These are phyloP conservation scores for Mycena galopus DNA, from an alignment of 768 basidiomycete genomes.

Conservation along the genomic window DNA sequence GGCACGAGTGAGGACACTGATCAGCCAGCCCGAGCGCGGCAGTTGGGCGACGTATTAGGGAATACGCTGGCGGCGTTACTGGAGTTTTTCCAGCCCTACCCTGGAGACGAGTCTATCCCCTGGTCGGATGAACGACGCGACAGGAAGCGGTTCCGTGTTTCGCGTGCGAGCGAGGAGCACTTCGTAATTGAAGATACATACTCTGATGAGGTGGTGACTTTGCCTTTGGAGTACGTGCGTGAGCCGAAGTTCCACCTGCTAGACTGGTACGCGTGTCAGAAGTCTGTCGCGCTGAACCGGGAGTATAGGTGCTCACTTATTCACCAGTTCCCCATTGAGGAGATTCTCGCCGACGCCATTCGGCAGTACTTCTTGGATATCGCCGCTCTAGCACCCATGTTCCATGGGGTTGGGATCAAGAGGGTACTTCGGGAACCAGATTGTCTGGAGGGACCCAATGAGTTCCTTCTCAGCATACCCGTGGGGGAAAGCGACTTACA, in stretches of 20 bases:
- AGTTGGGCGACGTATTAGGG: constrained; percentile 15
- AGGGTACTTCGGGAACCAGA: not conserved
- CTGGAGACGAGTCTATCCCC: not conserved
- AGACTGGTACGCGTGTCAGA: constrained; percentile 14
- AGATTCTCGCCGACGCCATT: not conserved
- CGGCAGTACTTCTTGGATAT: constrained; percentile 16
- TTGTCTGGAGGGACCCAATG: not conserved
- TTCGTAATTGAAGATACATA: constrained; percentile 9
- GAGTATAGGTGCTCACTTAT: not conserved
- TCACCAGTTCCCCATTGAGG: constrained; percentile 3
- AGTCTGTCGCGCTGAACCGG: not conserved
- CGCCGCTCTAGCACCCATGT: not conserved
- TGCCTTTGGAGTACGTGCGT: constrained; percentile 20
- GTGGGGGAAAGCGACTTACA: not conserved
- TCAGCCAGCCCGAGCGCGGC: not conserved
- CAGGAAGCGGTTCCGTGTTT: not conserved
- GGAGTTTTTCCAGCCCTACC: constrained; percentile 12
- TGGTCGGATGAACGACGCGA: constrained; percentile 11
- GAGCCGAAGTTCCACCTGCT: not conserved
- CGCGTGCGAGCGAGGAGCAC: not conserved
- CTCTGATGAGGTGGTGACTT: not conserved
- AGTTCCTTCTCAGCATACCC: not conserved
- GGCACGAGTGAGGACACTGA: no score
- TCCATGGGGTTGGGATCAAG: not conserved
- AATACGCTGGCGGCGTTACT: constrained; percentile 2